A percentile compares a stretch with the other conserved stretches of the same genome.
These are phyloP conservation scores for Myxozyma nipponensis DNA, from an alignment of 805 yeast species.

Conservation along the genomic window DNA sequence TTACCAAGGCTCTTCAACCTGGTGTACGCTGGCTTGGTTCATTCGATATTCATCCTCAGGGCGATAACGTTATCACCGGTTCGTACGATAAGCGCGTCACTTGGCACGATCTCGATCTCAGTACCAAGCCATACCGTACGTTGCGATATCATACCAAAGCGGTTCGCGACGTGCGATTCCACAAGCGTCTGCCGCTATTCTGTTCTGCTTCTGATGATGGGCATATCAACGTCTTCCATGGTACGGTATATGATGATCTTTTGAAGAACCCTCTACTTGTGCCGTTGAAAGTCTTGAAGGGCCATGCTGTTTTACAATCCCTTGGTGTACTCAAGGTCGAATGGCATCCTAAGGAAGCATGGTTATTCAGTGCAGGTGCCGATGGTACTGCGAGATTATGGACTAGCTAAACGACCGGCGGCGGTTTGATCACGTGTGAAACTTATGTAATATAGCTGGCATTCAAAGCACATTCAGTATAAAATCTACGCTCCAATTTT, in stretches of 20 bases:
- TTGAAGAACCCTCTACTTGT: conserved; percentile 94
- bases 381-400: conserved; percentile 93
- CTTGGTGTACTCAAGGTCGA: conserved; percentile 81
- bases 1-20: conserved; percentile 81
- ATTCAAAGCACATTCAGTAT: neutral
- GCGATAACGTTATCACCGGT: conserved; percentile 88
- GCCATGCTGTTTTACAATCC: conserved; percentile 75
- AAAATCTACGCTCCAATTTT: no score
- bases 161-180: conserved; percentile 83
- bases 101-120: conserved; percentile 95
- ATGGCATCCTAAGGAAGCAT: conserved; percentile 98
- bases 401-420: conserved; percentile 63
- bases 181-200: conserved; percentile 83
- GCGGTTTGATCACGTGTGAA: neutral
- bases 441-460: neutral
- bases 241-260: conserved; percentile 90
- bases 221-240: conserved; percentile 87
- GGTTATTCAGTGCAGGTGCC: conserved; percentile 97
- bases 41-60: conserved; percentile 89
- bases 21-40: conserved; percentile 94
- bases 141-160: conserved; percentile 93
- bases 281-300: conserved; percentile 89
- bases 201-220: conserved; percentile 97
- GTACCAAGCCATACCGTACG: conserved; percentile 89
- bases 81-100: conserved; percentile 91